These are phyloP conservation scores for Quercus phellos DNA, from an alignment of 331 rosid genomes.

Conservation along the genomic window DNA sequence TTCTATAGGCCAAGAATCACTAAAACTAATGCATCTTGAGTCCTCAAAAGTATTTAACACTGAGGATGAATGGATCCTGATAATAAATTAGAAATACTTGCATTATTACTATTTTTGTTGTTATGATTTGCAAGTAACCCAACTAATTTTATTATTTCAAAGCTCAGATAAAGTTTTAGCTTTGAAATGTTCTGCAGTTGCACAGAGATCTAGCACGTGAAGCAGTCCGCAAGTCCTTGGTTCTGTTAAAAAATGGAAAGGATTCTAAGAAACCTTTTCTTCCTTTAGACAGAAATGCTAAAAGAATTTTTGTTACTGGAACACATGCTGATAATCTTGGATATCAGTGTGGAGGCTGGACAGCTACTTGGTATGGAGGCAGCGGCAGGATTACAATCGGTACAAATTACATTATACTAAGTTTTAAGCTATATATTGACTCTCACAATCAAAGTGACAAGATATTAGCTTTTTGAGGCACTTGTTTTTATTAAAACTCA, in stretches of 20 bases:
- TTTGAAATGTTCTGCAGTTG: conserved; percentile 35
- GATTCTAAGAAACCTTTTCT: conserved; percentile 54
- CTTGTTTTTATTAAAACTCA: background rate
- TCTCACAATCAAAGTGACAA: background rate
- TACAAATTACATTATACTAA: conserved; percentile 23
- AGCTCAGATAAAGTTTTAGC: background rate
- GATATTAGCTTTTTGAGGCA: background rate
- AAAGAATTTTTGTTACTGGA: conserved; percentile 69
- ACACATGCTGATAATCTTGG: conserved; percentile 80
- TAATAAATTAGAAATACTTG: background rate
- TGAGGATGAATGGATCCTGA: background rate
- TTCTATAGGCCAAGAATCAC: background rate
- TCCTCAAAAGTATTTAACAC: background rate
- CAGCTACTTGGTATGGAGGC: conserved; percentile 54
- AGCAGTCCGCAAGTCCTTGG: conserved; percentile 83
- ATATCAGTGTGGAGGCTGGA: conserved; percentile 93
- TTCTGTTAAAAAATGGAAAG: conserved; percentile 81
- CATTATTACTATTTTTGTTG: background rate
- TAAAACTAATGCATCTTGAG: background rate
- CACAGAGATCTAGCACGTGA: conserved; percentile 83
- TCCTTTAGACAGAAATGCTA: conserved; percentile 61
- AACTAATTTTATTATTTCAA: background rate
- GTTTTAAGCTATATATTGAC: background rate
- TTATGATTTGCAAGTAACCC: background rate
- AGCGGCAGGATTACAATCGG: conserved; percentile 70